A percentile compares a stretch with the other conserved stretches of the same genome.
These are phyloP conservation scores for Phalaenopsis aphrodite DNA, from an alignment of 106 monocot genomes.

Conservation along the genomic window DNA sequence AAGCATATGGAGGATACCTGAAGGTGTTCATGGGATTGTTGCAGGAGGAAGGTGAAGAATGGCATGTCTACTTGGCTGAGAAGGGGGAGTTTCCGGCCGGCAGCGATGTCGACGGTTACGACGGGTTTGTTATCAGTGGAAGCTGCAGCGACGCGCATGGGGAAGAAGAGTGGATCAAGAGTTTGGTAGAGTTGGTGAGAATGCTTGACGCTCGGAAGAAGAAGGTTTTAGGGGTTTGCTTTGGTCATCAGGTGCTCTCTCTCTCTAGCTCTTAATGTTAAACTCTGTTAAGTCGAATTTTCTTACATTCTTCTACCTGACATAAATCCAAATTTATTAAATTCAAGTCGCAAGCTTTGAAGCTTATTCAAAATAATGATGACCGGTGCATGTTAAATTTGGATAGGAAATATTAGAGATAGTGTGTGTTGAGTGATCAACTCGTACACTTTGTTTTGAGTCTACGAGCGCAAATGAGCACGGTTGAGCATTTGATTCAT, in stretches of 20 bases:
- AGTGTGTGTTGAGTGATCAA: too few relatives aligned
- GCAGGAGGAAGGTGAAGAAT: slow-evolving; percentile 47
- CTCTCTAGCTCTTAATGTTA: not conserved
- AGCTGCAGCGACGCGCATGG: slow-evolving; percentile 85
- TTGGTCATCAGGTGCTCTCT: slow-evolving; percentile 76
- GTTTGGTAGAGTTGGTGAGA: slow-evolving; percentile 36
- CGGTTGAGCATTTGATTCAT: too few relatives aligned
- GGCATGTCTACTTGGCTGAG: slow-evolving; percentile 51
- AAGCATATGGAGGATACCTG: slow-evolving; percentile 70
- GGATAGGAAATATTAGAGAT: too few relatives aligned
- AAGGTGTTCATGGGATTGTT: slow-evolving; percentile 55
- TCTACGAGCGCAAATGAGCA: too few relatives aligned
- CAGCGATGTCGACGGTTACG: slow-evolving; percentile 28
- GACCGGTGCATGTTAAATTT: too few relatives aligned
- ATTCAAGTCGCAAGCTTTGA: too few relatives aligned
- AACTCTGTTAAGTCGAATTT: too few relatives aligned
- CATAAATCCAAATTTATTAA: too few relatives aligned
- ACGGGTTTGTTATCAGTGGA: slow-evolving; percentile 78
- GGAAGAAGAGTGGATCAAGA: slow-evolving; percentile 64
- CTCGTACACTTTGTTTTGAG: too few relatives aligned
- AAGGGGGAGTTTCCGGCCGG: slow-evolving; percentile 54
- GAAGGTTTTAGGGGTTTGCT: slow-evolving; percentile 80
- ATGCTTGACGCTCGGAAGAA: slow-evolving; percentile 32
- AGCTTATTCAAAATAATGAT: too few relatives aligned
- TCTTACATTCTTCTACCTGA: too few relatives aligned